A percentile compares a stretch with the other conserved stretches of the same genome.
phyloP scores from a whole-genome alignment of 257 asterid species.

The Fraxinus cuspidata region DNA sequence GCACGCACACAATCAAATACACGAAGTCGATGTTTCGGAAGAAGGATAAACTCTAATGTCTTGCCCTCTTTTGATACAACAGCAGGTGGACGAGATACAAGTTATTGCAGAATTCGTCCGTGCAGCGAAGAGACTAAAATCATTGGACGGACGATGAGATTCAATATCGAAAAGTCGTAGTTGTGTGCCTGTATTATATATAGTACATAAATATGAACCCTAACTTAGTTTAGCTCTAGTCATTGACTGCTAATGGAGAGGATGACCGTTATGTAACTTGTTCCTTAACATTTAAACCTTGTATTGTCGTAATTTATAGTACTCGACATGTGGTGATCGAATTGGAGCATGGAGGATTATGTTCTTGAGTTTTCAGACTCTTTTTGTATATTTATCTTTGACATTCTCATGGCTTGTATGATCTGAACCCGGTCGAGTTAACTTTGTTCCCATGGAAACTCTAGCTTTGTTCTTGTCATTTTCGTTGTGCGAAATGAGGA shows the following conservation, averaged over 20 bases:
- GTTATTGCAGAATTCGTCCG: constrained; percentile 73
- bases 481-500: too few species aligned
- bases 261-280: constrained; percentile 27
- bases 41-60: constrained; percentile 8
- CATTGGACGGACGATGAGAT: constrained; percentile 42
- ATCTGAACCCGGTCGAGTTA: too few species aligned
- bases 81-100: constrained; percentile 78
- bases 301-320: constrained; percentile 4
- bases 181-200: constrained; percentile 34
- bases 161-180: constrained; percentile 22
- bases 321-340: background rate
- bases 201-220: constrained; percentile 36
- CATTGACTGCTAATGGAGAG: constrained; percentile 47
- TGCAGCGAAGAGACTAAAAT: constrained; percentile 60
- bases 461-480: too few species aligned
- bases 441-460: too few species aligned
- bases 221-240: constrained; percentile 44
- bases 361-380: too few species aligned
- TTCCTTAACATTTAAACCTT: constrained; percentile 36
- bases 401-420: too few species aligned
- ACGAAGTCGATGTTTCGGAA: background rate
- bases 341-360: background rate
- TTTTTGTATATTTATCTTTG: too few species aligned
- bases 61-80: constrained; percentile 23
- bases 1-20: background rate